phyloP scores from a whole-genome alignment of 2,329 filamentous ascomycete genomes.

The Alternaria sp. region DNA sequence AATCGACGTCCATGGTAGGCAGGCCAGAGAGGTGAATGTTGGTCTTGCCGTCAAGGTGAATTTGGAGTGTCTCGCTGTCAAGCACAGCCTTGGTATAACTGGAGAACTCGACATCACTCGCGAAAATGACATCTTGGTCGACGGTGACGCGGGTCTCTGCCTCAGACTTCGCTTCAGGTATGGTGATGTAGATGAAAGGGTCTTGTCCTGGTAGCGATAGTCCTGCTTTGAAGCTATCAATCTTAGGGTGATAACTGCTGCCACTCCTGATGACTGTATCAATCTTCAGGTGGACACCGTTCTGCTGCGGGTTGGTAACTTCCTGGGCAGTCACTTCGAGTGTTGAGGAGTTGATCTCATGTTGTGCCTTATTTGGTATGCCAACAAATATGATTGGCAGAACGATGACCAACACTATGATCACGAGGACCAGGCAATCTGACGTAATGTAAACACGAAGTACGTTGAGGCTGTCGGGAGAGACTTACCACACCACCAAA shows the following conservation, averaged over 20 bases:
- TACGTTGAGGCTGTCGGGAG: neutral
- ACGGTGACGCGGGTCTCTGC: constrained; percentile 53
- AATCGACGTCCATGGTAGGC: constrained; percentile 59
- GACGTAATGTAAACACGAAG: constrained; percentile 4
- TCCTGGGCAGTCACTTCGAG: constrained; percentile 59
- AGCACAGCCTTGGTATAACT: constrained; percentile 59
- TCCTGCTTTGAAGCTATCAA: constrained; percentile 61
- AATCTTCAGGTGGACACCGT: constrained; percentile 58
- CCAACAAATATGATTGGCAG: constrained; percentile 65
- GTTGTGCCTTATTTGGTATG: constrained; percentile 65
- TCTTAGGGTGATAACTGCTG: constrained; percentile 60
- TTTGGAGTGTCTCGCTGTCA: constrained; percentile 55
- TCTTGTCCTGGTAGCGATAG: constrained; percentile 54
- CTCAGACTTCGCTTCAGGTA: constrained; percentile 54
- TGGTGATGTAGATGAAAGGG: constrained; percentile 54
- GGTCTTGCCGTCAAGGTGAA: constrained; percentile 61
- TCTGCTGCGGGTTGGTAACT: constrained; percentile 58
- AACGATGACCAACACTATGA: constrained; percentile 62
- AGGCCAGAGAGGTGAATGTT: constrained; percentile 59
- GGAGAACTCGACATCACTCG: constrained; percentile 54
- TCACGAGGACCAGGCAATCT: constrained; percentile 57
- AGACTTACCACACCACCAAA: constrained; percentile 49
- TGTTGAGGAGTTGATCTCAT: constrained; percentile 59
- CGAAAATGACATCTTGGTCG: constrained; percentile 54
- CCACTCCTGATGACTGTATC: constrained; percentile 55